phyloP scores from a whole-genome alignment of 257 asterid species.

The Catharanthus roseus region DNA sequence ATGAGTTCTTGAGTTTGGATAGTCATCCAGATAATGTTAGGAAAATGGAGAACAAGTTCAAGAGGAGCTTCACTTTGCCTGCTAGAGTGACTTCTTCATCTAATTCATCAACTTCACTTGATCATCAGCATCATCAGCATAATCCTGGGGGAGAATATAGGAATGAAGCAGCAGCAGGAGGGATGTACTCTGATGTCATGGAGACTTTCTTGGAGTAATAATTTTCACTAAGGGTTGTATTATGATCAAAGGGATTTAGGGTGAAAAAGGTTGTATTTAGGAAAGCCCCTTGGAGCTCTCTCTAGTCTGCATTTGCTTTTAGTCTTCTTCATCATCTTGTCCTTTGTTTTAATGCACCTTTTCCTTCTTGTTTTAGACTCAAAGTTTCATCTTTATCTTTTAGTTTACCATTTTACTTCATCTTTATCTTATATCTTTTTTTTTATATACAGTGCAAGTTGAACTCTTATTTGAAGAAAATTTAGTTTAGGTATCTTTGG shows the following conservation, averaged over 20 bases:
- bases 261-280: slow-evolving; percentile 33
- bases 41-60: slow-evolving; percentile 72
- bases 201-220: slow-evolving; percentile 76
- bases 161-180: slow-evolving; percentile 34
- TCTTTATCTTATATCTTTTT: too few species aligned
- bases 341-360: slow-evolving; percentile 18
- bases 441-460: too few species aligned
- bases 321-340: slow-evolving; percentile 26
- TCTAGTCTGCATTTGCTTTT: slow-evolving; percentile 22
- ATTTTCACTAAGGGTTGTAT: slow-evolving; percentile 6
- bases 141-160: slow-evolving; percentile 64
- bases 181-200: slow-evolving; percentile 86
- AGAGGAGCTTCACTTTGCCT: slow-evolving; percentile 83
- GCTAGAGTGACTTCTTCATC: slow-evolving; percentile 76
- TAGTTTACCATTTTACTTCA: neutral
- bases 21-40: slow-evolving; percentile 36
- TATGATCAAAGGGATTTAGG: slow-evolving; percentile 5
- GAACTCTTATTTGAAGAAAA: too few species aligned
- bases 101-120: slow-evolving; percentile 66
- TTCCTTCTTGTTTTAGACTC: slow-evolving; percentile 12
- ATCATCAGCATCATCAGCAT: slow-evolving; percentile 40
- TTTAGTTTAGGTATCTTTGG: too few species aligned
- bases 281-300: slow-evolving; percentile 21
- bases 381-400: slow-evolving; percentile 2
- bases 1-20: slow-evolving; percentile 79